phyloP scores from a whole-genome alignment of 2,329 filamentous ascomycete species.

The Hirsutella minnesotensis region DNA sequence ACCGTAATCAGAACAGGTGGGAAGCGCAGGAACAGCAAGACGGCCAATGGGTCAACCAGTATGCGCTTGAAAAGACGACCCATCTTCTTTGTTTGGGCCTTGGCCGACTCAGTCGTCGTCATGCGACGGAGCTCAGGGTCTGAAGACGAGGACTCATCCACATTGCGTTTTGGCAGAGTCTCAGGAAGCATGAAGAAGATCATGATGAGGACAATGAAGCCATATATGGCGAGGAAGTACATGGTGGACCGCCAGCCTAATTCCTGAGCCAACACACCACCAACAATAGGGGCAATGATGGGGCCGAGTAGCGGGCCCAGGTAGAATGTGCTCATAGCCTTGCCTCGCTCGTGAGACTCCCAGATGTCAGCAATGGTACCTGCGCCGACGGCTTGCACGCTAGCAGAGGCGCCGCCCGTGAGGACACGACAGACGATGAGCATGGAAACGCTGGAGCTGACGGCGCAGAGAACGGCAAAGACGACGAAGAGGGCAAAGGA shows the following conservation, averaged over 20 bases:
- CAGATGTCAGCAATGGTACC: conserved; percentile 77
- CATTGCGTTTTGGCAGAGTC: conserved; percentile 36
- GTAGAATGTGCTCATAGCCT: conserved; percentile 76
- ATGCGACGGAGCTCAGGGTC: conserved; percentile 27
- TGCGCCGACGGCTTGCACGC: conserved; percentile 72
- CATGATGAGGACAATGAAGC: conserved; percentile 41
- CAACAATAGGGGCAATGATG: conserved; percentile 63
- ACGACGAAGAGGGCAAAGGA: conserved; percentile 63
- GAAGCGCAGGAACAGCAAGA: conserved; percentile 61
- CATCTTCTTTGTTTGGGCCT: conserved; percentile 41
- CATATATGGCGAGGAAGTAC: conserved; percentile 67
- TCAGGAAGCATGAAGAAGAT: conserved; percentile 54
- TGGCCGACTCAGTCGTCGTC: conserved; percentile 50
- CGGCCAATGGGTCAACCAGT: conserved; percentile 60
- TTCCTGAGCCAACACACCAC: conserved; percentile 55
- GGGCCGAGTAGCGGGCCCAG: conserved; percentile 67
- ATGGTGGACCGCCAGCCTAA: conserved; percentile 67
- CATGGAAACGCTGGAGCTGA: conserved; percentile 61
- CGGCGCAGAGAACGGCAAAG: conserved; percentile 57
- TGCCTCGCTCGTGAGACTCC: conserved; percentile 59
- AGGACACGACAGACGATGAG: conserved; percentile 66
- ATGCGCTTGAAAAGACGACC: conserved; percentile 43
- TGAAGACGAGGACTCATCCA: conserved; percentile 3
- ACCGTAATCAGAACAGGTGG: conserved; percentile 64
- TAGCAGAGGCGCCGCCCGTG: conserved; percentile 64